Evolutionary conservation across 192 early-diverging fungal genomes (phyloP).

Genomic region (Spizellomyces sp.): DNA sequence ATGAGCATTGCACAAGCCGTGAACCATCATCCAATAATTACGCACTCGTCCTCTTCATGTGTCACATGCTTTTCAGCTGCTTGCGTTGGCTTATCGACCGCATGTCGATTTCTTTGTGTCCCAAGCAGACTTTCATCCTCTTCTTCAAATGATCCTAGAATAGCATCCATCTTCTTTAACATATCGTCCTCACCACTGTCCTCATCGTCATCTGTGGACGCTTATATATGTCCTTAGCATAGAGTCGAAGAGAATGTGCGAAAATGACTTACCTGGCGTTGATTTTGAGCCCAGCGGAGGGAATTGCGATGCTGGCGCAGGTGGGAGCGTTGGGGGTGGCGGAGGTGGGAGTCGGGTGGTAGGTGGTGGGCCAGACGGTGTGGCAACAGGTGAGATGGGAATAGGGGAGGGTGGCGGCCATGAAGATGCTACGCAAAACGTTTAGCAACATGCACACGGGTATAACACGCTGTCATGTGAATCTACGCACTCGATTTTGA

Average conservation of each 20-base stretch:
- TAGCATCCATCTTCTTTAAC: background rate
- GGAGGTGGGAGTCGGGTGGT: background rate
- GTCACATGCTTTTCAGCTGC: too few relatives aligned
- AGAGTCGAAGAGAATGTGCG: background rate
- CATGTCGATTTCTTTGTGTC: too few relatives aligned
- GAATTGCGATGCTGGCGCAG: background rate
- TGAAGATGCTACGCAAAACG: background rate
- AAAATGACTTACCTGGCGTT: background rate
- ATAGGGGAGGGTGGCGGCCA: background rate
- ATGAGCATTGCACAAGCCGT: too few relatives aligned
- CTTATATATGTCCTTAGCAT: background rate
- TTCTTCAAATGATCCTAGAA: background rate
- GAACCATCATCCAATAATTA: too few relatives aligned
- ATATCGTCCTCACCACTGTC: background rate
- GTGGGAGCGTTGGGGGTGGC: background rate
- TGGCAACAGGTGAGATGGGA: background rate
- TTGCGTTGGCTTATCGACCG: too few relatives aligned
- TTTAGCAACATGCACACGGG: too few relatives aligned
- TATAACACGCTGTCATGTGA: too few relatives aligned
- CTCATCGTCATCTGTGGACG: background rate
- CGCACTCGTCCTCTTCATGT: too few relatives aligned
- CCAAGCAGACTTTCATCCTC: background rate
- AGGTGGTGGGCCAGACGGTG: background rate
- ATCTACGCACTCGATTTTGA: background rate
- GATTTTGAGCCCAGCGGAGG: background rate